These are phyloP conservation scores for Talaromyces sp. DNA, from an alignment of 2,329 filamentous ascomycete species.

Conservation along the genomic window DNA sequence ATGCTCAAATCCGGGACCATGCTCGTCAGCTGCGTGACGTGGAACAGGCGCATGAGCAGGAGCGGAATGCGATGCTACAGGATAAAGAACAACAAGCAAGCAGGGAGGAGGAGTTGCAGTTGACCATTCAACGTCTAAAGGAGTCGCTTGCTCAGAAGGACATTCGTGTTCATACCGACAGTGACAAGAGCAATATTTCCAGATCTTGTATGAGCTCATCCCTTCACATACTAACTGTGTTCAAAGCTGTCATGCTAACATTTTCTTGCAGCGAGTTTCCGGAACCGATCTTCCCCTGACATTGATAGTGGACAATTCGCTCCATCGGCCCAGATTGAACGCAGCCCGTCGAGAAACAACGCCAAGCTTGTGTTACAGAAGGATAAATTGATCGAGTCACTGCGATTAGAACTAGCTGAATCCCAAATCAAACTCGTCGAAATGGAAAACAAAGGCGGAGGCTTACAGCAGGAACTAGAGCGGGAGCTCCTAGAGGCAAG, in stretches of 20 bases:
- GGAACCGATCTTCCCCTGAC: slow-evolving; percentile 54
- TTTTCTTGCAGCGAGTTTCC: slow-evolving; percentile 37
- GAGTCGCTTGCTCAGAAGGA: slow-evolving; percentile 77
- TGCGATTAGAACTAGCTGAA: slow-evolving; percentile 88
- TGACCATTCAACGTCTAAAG: slow-evolving; percentile 85
- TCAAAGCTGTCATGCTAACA: background rate
- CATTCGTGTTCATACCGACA: slow-evolving; percentile 46
- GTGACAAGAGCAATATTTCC: slow-evolving; percentile 45
- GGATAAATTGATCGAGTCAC: slow-evolving; percentile 89
- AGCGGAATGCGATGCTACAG: slow-evolving; percentile 78
- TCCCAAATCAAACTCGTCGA: slow-evolving; percentile 93
- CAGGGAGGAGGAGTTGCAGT: slow-evolving; percentile 84
- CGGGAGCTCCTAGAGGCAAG: slow-evolving; percentile 82
- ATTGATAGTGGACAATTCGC: slow-evolving; percentile 77
- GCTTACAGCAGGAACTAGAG: slow-evolving; percentile 83
- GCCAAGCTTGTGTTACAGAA: slow-evolving; percentile 90
- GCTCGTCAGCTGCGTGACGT: slow-evolving; percentile 82
- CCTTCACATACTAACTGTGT: too few relatives aligned
- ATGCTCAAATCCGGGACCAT: slow-evolving; percentile 79
- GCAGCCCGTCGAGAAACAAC: slow-evolving; percentile 83
- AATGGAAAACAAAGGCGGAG: slow-evolving; percentile 86
- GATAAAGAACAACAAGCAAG: slow-evolving; percentile 85
- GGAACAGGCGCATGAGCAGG: slow-evolving; percentile 86
- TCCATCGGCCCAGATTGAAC: slow-evolving; percentile 74
- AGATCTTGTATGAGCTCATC: slow-evolving; percentile 44